These are phyloP conservation scores for Tylopilus sp. DNA, from an alignment of 768 basidiomycete species.

Conservation along the genomic window DNA sequence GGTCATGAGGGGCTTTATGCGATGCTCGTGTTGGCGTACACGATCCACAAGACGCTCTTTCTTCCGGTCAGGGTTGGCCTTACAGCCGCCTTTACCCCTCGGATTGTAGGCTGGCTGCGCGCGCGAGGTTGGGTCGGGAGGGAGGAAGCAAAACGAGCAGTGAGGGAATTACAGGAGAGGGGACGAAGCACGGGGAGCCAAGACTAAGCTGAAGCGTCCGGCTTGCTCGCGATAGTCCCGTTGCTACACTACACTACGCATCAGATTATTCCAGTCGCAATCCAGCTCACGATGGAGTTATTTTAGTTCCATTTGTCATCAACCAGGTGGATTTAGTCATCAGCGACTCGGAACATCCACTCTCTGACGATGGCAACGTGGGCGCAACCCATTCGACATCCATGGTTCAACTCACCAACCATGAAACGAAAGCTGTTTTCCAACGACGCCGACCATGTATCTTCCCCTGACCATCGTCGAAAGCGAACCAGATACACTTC, in stretches of 20 bases:
- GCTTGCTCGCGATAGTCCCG: neutral
- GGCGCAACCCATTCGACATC: slow-evolving; percentile 37
- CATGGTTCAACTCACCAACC: slow-evolving; percentile 40
- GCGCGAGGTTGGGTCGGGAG: slow-evolving; percentile 77
- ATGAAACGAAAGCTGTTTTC: slow-evolving; percentile 38
- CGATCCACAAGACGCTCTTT: slow-evolving; percentile 93
- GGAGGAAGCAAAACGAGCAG: slow-evolving; percentile 66
- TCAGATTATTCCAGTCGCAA: slow-evolving; percentile 3
- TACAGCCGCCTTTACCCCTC: slow-evolving; percentile 83
- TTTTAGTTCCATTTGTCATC: too few relatives aligned
- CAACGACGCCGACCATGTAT: slow-evolving; percentile 15
- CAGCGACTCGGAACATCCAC: neutral
- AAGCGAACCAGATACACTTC: slow-evolving; percentile 49
- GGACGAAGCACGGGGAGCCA: slow-evolving; percentile 24
- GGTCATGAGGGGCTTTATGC: slow-evolving; percentile 82
- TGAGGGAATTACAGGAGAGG: slow-evolving; percentile 39
- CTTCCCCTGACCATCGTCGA: slow-evolving; percentile 28
- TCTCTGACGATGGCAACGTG: slow-evolving; percentile 27
- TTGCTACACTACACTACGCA: slow-evolving; percentile 8
- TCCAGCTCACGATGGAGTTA: slow-evolving; percentile 4
- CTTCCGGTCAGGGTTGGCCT: slow-evolving; percentile 86
- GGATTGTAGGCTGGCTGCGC: slow-evolving; percentile 82
- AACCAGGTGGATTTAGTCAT: too few relatives aligned
- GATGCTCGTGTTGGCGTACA: slow-evolving; percentile 90
- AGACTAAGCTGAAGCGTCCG: slow-evolving; percentile 10